Conservation (phyloP, 441 rosid genomes). For the Rhodomyrtus psidioides region DNA sequence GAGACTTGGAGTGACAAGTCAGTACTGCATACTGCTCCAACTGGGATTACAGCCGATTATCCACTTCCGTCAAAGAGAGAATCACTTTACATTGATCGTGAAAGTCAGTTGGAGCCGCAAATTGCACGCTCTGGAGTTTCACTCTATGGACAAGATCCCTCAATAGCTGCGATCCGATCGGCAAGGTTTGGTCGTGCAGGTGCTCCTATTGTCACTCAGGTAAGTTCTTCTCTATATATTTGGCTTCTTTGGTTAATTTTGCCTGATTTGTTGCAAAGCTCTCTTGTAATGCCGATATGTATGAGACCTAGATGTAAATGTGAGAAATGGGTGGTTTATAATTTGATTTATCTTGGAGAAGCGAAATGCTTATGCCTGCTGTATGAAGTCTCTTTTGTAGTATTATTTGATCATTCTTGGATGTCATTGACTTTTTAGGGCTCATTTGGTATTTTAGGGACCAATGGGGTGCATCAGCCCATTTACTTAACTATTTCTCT, state of each 20-base stretch:
- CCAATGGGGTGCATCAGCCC: not conserved
- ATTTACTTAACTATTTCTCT: not conserved
- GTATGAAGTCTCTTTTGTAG: not conserved
- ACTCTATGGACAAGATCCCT: conserved; percentile 43
- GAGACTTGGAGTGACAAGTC: conserved; percentile 37
- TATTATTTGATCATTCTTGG: not conserved
- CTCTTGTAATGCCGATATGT: not conserved
- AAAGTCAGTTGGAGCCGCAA: conserved; percentile 38
- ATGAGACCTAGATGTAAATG: not conserved
- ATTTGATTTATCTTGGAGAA: not conserved
- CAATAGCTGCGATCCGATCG: conserved; percentile 27
- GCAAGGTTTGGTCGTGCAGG: conserved; percentile 35
- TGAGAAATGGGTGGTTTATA: not conserved
- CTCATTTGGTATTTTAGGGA: not conserved
- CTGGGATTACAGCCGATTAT: conserved; percentile 25
- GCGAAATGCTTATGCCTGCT: not conserved
- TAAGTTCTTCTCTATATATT: conserved; percentile 1
- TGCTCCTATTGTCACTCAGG: conserved; percentile 61
- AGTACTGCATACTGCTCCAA: conserved; percentile 23
- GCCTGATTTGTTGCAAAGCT: not conserved
- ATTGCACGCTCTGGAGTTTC: conserved; percentile 38
- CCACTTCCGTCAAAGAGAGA: conserved; percentile 41
- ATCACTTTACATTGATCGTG: conserved; percentile 36
- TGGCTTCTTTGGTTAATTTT: not conserved
- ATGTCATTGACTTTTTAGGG: not conserved